phyloP scores from a whole-genome alignment of 2,329 filamentous ascomycete genomes.

The Diaporthe nobilis region DNA sequence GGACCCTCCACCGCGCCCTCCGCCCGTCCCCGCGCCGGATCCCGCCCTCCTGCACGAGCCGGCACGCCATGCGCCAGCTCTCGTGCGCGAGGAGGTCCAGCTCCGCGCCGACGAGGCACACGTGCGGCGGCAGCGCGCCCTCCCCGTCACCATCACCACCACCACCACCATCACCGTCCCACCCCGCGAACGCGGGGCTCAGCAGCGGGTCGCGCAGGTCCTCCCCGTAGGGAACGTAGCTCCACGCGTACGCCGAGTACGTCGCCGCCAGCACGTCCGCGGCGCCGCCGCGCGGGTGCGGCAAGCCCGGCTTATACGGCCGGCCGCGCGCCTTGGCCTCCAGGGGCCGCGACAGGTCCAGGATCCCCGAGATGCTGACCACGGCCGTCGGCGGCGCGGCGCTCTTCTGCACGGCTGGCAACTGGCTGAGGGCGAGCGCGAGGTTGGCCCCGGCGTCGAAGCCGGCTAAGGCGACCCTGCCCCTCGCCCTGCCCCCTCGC shows the following conservation, averaged over 20 bases:
- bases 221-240: constrained; percentile 54
- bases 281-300: constrained; percentile 46
- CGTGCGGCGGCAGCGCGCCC: constrained; percentile 53
- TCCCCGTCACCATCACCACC: constrained; percentile 36
- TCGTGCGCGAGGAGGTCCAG: constrained; percentile 62
- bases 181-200: constrained; percentile 53
- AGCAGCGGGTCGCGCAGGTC: constrained; percentile 56
- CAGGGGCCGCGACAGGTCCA: constrained; percentile 55
- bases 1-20: constrained; percentile 48
- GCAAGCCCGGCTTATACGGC: constrained; percentile 53
- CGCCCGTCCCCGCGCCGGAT: constrained; percentile 47
- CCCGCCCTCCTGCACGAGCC: constrained; percentile 49
- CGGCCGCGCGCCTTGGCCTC: constrained; percentile 51
- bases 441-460: constrained; percentile 68
- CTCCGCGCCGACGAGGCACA: constrained; percentile 61
- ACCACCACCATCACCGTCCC: not conserved
- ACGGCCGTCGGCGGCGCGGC: constrained; percentile 49
- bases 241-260: constrained; percentile 56
- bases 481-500: not conserved
- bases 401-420: constrained; percentile 50
- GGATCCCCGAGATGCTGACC: constrained; percentile 60
- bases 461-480: constrained; percentile 59
- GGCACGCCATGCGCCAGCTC: constrained; percentile 55
- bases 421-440: constrained; percentile 56
- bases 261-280: constrained; percentile 49